phyloP scores from a whole-genome alignment of 257 asterid genomes.

The Nyctanthes arbortristis region DNA sequence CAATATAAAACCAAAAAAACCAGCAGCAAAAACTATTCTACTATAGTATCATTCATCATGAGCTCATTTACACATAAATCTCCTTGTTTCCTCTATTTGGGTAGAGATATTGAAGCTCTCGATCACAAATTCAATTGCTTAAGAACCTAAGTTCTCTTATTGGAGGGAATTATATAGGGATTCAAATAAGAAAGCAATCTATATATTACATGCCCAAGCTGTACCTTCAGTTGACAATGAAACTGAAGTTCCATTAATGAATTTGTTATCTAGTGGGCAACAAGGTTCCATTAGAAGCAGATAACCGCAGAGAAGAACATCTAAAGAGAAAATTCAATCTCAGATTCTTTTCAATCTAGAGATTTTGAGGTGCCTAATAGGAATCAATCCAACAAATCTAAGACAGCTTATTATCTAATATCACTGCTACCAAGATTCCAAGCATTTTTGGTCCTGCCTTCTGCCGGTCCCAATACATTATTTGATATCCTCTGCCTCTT shows the following conservation, averaged over 20 bases:
- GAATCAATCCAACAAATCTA: neutral
- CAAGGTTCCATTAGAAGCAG: neutral
- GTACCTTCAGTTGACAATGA: neutral
- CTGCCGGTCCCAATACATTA: neutral
- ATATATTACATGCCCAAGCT: neutral
- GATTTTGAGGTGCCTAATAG: neutral
- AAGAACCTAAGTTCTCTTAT: neutral
- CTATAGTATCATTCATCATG: neutral
- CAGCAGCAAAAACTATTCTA: neutral
- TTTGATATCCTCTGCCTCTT: neutral
- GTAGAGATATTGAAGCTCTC: neutral
- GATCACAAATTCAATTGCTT: neutral
- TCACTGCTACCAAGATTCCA: neutral
- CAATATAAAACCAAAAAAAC: neutral
- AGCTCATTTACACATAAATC: neutral
- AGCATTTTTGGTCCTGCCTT: neutral
- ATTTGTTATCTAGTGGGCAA: neutral
- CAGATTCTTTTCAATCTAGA: neutral
- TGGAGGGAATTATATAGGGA: neutral
- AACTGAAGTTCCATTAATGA: neutral
- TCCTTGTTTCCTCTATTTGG: neutral
- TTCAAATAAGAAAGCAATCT: neutral
- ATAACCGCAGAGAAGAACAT: neutral
- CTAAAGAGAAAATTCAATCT: neutral
- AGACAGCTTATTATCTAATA: neutral